These are phyloP conservation scores for Aegilops sharonensis DNA, from an alignment of 176 grass and related monocot species.

Conservation along the genomic window DNA sequence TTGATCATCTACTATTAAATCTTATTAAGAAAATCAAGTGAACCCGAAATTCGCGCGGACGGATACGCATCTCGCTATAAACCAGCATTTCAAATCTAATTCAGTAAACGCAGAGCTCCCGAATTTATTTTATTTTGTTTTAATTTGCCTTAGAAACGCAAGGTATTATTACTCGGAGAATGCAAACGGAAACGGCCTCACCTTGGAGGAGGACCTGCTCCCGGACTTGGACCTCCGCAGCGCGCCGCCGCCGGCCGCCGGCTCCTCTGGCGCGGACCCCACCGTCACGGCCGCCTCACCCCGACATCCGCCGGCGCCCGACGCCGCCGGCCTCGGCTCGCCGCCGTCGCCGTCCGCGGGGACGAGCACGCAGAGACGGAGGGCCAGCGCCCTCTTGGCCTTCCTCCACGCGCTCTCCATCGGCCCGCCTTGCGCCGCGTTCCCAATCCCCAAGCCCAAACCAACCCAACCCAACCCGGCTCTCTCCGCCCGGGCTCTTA, in stretches of 20 bases:
- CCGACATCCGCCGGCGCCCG: conserved; percentile 11
- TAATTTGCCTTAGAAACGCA: not conserved
- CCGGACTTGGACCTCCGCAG: conserved; percentile 52
- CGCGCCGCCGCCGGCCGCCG: not conserved
- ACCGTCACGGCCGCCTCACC: conserved; percentile 1
- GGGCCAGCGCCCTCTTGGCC: conserved; percentile 59
- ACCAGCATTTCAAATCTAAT: not conserved
- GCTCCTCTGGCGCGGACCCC: conserved; percentile 11
- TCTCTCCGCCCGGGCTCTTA: not conserved
- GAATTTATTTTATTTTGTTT: no score
- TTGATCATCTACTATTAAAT: not conserved
- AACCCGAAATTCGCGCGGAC: not conserved
- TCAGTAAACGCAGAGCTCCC: not conserved
- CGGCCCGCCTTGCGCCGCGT: not conserved
- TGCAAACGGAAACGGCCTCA: conserved; percentile 13
- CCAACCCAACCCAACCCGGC: not conserved
- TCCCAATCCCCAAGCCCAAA: not conserved
- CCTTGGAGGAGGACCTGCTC: conserved; percentile 66
- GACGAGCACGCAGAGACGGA: conserved; percentile 44
- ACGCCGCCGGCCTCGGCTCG: not conserved
- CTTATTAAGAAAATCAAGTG: not conserved
- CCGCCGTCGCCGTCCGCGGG: not conserved
- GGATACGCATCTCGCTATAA: not conserved
- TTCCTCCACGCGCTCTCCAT: conserved; percentile 85
- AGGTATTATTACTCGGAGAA: not conserved